These are phyloP conservation scores for Cercospora zeae-maydis DNA, from an alignment of 2,329 filamentous ascomycete genomes.

Conservation along the genomic window DNA sequence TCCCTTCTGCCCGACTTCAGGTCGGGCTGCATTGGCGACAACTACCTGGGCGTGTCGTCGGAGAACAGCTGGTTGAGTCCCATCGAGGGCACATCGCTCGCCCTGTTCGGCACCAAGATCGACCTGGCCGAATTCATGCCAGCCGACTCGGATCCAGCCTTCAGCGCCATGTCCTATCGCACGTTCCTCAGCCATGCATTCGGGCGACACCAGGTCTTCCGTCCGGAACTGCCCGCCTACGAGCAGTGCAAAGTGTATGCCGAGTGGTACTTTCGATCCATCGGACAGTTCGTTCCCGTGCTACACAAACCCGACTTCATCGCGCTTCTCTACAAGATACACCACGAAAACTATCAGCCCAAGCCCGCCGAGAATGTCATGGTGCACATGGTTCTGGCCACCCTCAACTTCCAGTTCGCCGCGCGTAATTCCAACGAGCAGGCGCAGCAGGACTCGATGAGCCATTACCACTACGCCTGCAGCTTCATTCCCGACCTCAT, in stretches of 20 bases:
- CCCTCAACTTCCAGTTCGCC: constrained; percentile 74
- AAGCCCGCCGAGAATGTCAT: constrained; percentile 63
- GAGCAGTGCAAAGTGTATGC: constrained; percentile 65
- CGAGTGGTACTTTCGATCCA: constrained; percentile 70
- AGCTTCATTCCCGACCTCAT: constrained; percentile 65
- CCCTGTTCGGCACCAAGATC: constrained; percentile 74
- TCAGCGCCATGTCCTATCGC: constrained; percentile 62
- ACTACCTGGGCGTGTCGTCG: constrained; percentile 62
- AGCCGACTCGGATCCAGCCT: constrained; percentile 61
- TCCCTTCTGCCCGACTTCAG: constrained; percentile 46
- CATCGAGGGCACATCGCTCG: constrained; percentile 71
- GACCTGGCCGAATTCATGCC: constrained; percentile 71
- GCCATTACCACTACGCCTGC: constrained; percentile 73
- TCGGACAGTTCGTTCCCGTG: constrained; percentile 69
- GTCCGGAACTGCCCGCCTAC: constrained; percentile 59
- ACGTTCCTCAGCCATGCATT: constrained; percentile 65
- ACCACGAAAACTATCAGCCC: constrained; percentile 65
- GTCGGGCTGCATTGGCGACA: constrained; percentile 52
- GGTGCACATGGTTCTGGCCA: constrained; percentile 75
- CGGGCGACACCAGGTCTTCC: constrained; percentile 55
- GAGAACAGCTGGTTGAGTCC: constrained; percentile 65
- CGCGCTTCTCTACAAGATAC: constrained; percentile 63
- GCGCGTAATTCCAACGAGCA: constrained; percentile 59
- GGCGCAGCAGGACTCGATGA: constrained; percentile 64
- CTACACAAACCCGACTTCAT: constrained; percentile 74